Base-by-base conservation (phyloP, 345 rosid genomes). In the Eucalyptus globulus region DNA sequence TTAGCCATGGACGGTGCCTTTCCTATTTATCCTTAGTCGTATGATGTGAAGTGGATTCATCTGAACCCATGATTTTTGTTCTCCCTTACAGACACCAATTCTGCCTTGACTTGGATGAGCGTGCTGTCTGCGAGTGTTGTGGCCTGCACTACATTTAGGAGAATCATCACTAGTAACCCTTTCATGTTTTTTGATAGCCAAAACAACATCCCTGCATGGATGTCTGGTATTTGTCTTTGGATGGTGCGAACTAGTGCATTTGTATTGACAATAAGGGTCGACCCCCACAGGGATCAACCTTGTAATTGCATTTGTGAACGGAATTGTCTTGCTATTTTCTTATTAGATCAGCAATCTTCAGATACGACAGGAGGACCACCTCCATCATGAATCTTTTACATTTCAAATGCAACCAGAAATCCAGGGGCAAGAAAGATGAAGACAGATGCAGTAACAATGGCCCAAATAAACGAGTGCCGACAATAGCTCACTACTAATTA, bases 91-190 rank as follows among this genome's bases (percentile, higher is more conserved):
- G 99, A 95, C 89, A 94, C 87, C 87, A 51, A 96, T 91, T 97
- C 97, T 17, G 97, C 99, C 97, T 97, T 3, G 99, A 97, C 94
- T 89, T 93, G 89, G 90, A 94, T 87, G 97, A 94, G 91, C 98
- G 98, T 24, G 99, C 99, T 11, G 90, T 97, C 16, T 98, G 99
- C 98, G 93, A 98, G 94, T 97, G 97, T 88, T 98, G 99, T 50
- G 99, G 99, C 88, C 94, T 98, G 88, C 98, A 94, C 60, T 98
- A 93, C 47, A 94, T 96, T 88, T 95, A 97, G 92, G 98, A 94
- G 91, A 98, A 97, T 92, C 99, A 96, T 92, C 99, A 97, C 91
- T 97, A 94, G 92, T 65, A 86, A 31, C 87, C 58, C 69, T 43
- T 86, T 34, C 40, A 2, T 86, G 14, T 31, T 86, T 50, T 44